Percentiles rank a stretch among this genome's conserved stretches.
phyloP scores from a whole-genome alignment of 2,329 filamentous ascomycete genomes.

The Incumbomyces lentus region DNA sequence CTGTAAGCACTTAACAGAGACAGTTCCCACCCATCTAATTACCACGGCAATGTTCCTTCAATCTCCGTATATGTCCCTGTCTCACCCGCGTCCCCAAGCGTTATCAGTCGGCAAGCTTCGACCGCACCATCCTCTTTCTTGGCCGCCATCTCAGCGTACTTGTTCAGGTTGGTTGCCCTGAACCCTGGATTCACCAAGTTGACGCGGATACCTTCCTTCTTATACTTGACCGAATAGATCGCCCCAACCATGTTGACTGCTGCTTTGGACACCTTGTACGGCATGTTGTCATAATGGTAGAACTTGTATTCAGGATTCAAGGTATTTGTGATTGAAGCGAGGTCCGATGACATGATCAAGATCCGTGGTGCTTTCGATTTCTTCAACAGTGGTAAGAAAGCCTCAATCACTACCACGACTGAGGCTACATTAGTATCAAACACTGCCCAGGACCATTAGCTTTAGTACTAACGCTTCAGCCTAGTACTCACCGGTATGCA shows the following conservation, averaged over 20 bases:
- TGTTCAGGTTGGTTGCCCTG: not conserved
- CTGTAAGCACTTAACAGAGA: too few relatives aligned
- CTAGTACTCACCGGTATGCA: too few relatives aligned
- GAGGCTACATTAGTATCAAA: constrained; percentile 13
- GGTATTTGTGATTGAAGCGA: constrained; percentile 10
- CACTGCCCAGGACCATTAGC: too few relatives aligned
- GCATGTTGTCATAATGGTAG: too few relatives aligned
- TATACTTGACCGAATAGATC: constrained; percentile 8
- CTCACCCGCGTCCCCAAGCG: too few relatives aligned
- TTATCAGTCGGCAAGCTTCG: too few relatives aligned
- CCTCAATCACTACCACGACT: constrained; percentile 12
- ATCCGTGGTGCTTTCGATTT: constrained; percentile 12
- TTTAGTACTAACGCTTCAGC: too few relatives aligned
- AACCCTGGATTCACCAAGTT: constrained; percentile 12
- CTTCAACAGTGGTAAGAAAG: constrained; percentile 13
- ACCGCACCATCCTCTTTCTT: too few relatives aligned
- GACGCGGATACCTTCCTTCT: constrained; percentile 16
- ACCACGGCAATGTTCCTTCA: too few relatives aligned
- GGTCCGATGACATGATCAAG: constrained; percentile 15
- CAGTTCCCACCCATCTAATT: too few relatives aligned
- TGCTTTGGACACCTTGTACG: constrained; percentile 12
- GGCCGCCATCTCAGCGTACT: too few relatives aligned
- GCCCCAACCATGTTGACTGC: constrained; percentile 14
- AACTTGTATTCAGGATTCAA: constrained; percentile 8
- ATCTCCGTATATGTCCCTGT: too few relatives aligned